These are phyloP conservation scores for Penicillium riverlandense DNA, from an alignment of 495 filamentous ascomycete species.

Conservation along the genomic window DNA sequence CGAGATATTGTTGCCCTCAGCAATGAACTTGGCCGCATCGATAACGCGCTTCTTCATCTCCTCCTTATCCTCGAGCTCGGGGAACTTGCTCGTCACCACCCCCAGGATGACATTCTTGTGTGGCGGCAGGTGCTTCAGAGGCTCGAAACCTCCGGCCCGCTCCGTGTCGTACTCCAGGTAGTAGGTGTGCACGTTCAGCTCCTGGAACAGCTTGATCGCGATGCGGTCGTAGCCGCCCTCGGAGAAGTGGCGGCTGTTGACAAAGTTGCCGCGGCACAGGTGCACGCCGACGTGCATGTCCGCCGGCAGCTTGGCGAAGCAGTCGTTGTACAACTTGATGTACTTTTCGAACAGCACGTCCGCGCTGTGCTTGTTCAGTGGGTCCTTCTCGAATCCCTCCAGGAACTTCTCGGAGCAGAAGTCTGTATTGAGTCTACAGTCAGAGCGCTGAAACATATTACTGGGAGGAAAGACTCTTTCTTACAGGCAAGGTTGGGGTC, in stretches of 20 bases:
- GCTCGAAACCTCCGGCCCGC: conserved; percentile 71
- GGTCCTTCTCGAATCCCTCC: conserved; percentile 54
- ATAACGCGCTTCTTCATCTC: conserved; percentile 62
- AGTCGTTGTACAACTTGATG: conserved; percentile 71
- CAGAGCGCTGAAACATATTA: no score
- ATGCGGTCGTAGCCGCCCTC: conserved; percentile 77
- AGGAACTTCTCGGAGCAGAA: conserved; percentile 76
- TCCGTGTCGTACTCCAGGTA: conserved; percentile 80
- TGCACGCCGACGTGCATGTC: conserved; percentile 73
- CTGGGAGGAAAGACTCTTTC: conserved; percentile 5
- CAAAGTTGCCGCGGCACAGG: conserved; percentile 76
- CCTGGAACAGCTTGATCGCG: conserved; percentile 69
- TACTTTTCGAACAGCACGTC: conserved; percentile 67
- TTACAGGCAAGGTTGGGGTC: conserved; percentile 71
- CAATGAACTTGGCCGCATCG: conserved; percentile 64
- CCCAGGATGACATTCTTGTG: conserved; percentile 73
- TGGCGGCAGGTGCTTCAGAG: conserved; percentile 61
- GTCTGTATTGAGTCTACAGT: conserved; percentile 30
- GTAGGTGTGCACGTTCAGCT: conserved; percentile 70
- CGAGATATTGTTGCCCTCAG: conserved; percentile 55
- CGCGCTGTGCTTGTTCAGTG: conserved; percentile 45
- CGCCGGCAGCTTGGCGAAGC: conserved; percentile 52
- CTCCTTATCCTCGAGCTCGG: conserved; percentile 65
- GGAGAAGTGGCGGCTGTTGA: conserved; percentile 68
- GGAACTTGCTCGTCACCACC: conserved; percentile 67